Evolutionary conservation across 768 basidiomycete species (phyloP).

Genomic region (Leccinum subtestaceum): DNA sequence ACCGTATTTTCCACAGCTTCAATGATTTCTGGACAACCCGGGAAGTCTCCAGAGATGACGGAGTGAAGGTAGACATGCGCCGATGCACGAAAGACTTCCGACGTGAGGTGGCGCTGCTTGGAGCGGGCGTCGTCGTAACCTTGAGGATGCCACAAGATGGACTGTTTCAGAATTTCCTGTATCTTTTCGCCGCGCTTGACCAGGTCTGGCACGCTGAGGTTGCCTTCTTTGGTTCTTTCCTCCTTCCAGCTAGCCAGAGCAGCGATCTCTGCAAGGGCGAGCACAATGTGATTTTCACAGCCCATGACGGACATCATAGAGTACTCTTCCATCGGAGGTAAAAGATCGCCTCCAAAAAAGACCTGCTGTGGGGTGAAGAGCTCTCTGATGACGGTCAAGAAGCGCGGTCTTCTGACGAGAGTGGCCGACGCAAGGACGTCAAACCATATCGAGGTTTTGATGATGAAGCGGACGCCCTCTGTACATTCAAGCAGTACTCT

Average conservation of each 20-base stretch:
- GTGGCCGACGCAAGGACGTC: conserved; percentile 79
- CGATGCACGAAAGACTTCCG: conserved; percentile 70
- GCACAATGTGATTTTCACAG: conserved; percentile 75
- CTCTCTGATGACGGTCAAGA: conserved; percentile 51
- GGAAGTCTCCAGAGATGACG: conserved; percentile 72
- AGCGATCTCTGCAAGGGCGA: conserved; percentile 75
- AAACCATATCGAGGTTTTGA: conserved; percentile 86
- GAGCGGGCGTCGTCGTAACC: conserved; percentile 5
- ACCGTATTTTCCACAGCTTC: conserved; percentile 54
- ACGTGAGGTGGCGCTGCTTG: conserved; percentile 43
- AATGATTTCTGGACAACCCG: conserved; percentile 61
- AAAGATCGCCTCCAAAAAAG: conserved; percentile 28
- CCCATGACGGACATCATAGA: conserved; percentile 87
- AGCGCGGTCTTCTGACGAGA: conserved; percentile 55
- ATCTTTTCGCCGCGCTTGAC: conserved; percentile 52
- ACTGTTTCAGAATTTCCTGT: conserved; percentile 37
- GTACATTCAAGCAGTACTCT: conserved; percentile 44
- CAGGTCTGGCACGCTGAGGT: conserved; percentile 59
- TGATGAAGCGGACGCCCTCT: conserved; percentile 63
- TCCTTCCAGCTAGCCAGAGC: conserved; percentile 67
- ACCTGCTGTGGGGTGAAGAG: conserved; percentile 43
- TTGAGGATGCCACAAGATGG: conserved; percentile 12
- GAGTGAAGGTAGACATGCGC: conserved; percentile 73
- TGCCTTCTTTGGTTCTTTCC: conserved; percentile 34
- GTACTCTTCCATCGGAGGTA: conserved; percentile 40